Percentiles rank a stretch among this genome's conserved stretches.
These are phyloP conservation scores for Alternaria gansuensis DNA, from an alignment of 2,329 filamentous ascomycete genomes.

Conservation along the genomic window DNA sequence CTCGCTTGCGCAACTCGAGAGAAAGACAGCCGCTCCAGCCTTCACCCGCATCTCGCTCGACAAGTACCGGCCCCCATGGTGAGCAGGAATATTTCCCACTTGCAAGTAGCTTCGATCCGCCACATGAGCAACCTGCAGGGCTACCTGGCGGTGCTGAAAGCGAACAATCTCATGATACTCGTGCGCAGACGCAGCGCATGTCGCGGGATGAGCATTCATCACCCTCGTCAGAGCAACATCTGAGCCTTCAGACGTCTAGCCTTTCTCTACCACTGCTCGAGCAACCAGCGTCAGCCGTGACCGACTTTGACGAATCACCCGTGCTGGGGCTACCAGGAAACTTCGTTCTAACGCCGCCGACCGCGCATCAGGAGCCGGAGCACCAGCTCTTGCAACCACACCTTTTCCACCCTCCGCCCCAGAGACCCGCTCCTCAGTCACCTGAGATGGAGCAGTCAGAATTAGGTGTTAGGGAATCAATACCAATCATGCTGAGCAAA, in stretches of 20 bases:
- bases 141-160: constrained; percentile 8
- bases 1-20: constrained; percentile 48
- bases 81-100: constrained; percentile 40
- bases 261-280: constrained; percentile 41
- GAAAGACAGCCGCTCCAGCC: constrained; percentile 44
- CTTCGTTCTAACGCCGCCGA: constrained; percentile 59
- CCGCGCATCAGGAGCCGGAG: constrained; percentile 26
- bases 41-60: constrained; percentile 35
- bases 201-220: constrained; percentile 21
- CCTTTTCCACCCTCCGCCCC: constrained; percentile 36
- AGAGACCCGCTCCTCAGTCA: constrained; percentile 20
- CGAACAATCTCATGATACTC: constrained; percentile 15
- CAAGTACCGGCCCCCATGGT: constrained; percentile 33
- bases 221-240: constrained; percentile 21
- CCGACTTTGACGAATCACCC: constrained; percentile 68
- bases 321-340: constrained; percentile 71
- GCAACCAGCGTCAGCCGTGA: constrained; percentile 49
- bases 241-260: constrained; percentile 42
- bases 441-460: constrained; percentile 54
- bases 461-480: constrained; percentile 62
- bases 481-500: constrained; percentile 63
- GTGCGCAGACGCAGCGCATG: constrained; percentile 16
- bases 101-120: constrained; percentile 21
- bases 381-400: constrained; percentile 42
- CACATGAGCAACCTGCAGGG: constrained; percentile 18